Percentiles rank a stretch among this genome's conserved stretches.
Evolutionary conservation across 2,329 filamentous ascomycete genomes (phyloP).

Genomic region (Colletotrichum ledebouriae): DNA sequence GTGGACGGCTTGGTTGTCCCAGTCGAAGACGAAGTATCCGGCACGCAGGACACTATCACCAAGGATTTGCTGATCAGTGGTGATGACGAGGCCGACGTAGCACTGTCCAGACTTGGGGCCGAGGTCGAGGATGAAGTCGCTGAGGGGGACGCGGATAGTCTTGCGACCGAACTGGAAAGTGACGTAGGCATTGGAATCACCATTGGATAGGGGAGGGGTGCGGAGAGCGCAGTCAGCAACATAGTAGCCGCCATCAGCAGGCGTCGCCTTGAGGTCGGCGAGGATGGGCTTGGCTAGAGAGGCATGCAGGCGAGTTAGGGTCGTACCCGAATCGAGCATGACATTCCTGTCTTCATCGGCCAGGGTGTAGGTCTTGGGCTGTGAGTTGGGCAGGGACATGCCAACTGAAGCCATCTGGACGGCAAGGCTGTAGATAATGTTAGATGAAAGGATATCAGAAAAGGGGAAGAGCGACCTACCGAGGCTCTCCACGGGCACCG

Average conservation of each 20-base stretch:
- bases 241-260: constrained; percentile 59
- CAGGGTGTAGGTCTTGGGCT: constrained; percentile 46
- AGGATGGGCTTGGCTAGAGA: constrained; percentile 59
- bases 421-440: constrained; percentile 48
- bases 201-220: constrained; percentile 45
- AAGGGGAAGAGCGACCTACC: constrained; percentile 42
- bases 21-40: constrained; percentile 62
- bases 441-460: background rate
- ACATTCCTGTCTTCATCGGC: constrained; percentile 54
- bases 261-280: constrained; percentile 56
- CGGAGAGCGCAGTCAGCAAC: constrained; percentile 58
- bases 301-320: constrained; percentile 61
- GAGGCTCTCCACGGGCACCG: constrained; percentile 52
- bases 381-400: constrained; percentile 46
- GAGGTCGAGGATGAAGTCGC: constrained; percentile 64
- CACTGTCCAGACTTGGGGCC: constrained; percentile 51
- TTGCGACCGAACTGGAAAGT: constrained; percentile 63
- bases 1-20: constrained; percentile 58
- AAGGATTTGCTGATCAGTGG: constrained; percentile 58
- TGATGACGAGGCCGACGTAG: constrained; percentile 57
- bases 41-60: constrained; percentile 59
- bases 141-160: constrained; percentile 57
- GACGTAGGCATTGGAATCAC: constrained; percentile 51
- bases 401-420: constrained; percentile 51
- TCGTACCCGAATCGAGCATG: constrained; percentile 67